phyloP scores from a whole-genome alignment of 2,329 filamentous ascomycete genomes.

The Fusarium compactum region DNA sequence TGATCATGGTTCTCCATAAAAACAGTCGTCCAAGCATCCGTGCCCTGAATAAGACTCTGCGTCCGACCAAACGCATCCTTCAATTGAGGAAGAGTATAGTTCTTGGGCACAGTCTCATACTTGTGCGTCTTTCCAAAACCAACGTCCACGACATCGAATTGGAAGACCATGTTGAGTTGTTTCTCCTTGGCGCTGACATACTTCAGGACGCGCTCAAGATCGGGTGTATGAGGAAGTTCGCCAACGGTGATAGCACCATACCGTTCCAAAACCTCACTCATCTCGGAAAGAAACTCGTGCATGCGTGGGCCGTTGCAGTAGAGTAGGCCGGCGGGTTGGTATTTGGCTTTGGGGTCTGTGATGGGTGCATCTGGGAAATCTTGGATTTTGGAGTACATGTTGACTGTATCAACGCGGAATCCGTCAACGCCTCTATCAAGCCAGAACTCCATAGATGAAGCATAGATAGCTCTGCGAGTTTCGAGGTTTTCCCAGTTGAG shows the following conservation, averaged over 20 bases:
- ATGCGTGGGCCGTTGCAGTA: conserved; percentile 77
- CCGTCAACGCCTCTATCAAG: conserved; percentile 78
- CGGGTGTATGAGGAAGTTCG: conserved; percentile 73
- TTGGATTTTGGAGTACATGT: conserved; percentile 75
- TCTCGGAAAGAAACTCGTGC: conserved; percentile 75
- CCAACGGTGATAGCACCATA: conserved; percentile 79
- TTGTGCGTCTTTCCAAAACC: conserved; percentile 65
- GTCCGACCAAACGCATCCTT: conserved; percentile 62
- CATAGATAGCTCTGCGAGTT: conserved; percentile 76
- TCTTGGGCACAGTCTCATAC: conserved; percentile 61
- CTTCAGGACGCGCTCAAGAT: conserved; percentile 66
- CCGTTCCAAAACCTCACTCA: conserved; percentile 69
- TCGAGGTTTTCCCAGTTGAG: conserved; percentile 85
- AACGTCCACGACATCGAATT: conserved; percentile 73
- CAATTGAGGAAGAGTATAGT: conserved; percentile 62
- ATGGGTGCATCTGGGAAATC: conserved; percentile 70
- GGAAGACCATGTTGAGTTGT: conserved; percentile 78
- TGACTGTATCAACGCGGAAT: conserved; percentile 81
- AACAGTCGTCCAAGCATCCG: conserved; percentile 72
- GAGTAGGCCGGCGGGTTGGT: conserved; percentile 66
- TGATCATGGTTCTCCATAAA: conserved; percentile 77
- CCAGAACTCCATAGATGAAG: conserved; percentile 82
- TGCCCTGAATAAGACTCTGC: conserved; percentile 64
- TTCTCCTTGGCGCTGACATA: conserved; percentile 70
- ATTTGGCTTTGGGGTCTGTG: conserved; percentile 58